phyloP scores from a whole-genome alignment of 2,329 filamentous ascomycete species.

The Sporothrix curviconia region DNA sequence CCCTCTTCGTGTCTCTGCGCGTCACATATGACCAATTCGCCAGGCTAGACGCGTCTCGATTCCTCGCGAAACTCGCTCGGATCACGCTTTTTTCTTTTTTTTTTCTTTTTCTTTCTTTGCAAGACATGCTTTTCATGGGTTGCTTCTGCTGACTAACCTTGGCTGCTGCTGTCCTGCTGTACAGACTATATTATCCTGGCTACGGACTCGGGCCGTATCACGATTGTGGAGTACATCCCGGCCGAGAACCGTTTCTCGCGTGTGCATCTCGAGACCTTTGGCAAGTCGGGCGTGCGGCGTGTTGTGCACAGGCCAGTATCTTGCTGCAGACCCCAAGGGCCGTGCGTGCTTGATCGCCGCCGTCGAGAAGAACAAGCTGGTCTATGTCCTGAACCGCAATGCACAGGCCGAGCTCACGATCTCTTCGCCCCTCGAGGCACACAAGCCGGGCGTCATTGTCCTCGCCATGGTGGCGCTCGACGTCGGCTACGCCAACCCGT shows the following conservation, averaged over 20 bases:
- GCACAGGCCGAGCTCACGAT: conserved; percentile 92
- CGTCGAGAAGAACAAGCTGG: conserved; percentile 97
- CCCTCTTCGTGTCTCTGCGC: conserved; percentile 76
- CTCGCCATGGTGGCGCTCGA: conserved; percentile 84
- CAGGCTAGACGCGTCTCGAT: conserved; percentile 25
- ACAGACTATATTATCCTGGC: conserved; percentile 92
- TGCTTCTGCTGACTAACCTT: background rate
- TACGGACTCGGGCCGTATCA: conserved; percentile 91
- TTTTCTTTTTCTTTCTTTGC: too few species aligned
- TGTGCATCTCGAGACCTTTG: conserved; percentile 93
- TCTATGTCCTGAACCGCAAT: conserved; percentile 96
- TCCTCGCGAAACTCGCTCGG: background rate
- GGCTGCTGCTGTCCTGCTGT: background rate
- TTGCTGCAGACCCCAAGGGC: conserved; percentile 92
- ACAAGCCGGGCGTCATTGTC: conserved; percentile 85
- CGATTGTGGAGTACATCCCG: conserved; percentile 85
- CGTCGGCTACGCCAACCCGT: conserved; percentile 96
- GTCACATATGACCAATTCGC: conserved; percentile 67
- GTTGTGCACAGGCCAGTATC: conserved; percentile 93
- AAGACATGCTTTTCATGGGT: background rate
- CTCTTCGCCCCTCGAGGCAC: conserved; percentile 91
- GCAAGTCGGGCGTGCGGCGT: conserved; percentile 89
- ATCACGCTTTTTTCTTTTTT: too few species aligned
- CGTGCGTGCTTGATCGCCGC: conserved; percentile 91
- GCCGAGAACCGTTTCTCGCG: conserved; percentile 81